Percentiles rank a stretch among this genome's conserved stretches.
Evolutionary conservation across 164 flowering plant species (phyloP).

Genomic region (Liquidambar formosana): DNA sequence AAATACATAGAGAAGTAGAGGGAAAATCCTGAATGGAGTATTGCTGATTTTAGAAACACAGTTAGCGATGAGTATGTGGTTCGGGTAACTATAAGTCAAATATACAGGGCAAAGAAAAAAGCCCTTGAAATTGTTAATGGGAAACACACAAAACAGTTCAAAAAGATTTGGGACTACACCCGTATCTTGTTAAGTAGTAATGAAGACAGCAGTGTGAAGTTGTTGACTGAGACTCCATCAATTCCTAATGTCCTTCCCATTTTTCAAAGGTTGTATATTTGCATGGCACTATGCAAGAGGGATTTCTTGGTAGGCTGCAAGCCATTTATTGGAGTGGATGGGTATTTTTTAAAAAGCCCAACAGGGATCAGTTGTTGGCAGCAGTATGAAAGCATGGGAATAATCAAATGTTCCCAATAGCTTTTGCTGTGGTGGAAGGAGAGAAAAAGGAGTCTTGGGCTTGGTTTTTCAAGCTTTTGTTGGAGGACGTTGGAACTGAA

Average conservation of each 20-base stretch:
- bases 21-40: no score
- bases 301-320: slow-evolving; percentile 4
- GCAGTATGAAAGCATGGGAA: slow-evolving; percentile 14
- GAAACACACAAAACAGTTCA: no score
- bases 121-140: neutral
- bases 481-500: no score
- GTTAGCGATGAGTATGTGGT: no score
- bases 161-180: no score
- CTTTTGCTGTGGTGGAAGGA: slow-evolving; percentile 1
- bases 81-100: no score
- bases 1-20: no score
- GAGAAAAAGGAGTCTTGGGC: neutral
- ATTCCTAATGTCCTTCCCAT: neutral
- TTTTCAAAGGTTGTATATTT: neutral
- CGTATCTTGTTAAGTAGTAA: no score
- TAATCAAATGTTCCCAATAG: slow-evolving; percentile 6
- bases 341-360: neutral
- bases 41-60: no score
- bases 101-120: neutral
- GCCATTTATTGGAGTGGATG: slow-evolving; percentile 10
- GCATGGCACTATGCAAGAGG: neutral
- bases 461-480: no score
- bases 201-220: no score
- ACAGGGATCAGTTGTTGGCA: neutral
- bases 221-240: neutral